A percentile compares a stretch with the other conserved stretches of the same genome.
Evolutionary conservation across 2,329 filamentous ascomycete species (phyloP).

Genomic region (Chaetomiaceae sp.): DNA sequence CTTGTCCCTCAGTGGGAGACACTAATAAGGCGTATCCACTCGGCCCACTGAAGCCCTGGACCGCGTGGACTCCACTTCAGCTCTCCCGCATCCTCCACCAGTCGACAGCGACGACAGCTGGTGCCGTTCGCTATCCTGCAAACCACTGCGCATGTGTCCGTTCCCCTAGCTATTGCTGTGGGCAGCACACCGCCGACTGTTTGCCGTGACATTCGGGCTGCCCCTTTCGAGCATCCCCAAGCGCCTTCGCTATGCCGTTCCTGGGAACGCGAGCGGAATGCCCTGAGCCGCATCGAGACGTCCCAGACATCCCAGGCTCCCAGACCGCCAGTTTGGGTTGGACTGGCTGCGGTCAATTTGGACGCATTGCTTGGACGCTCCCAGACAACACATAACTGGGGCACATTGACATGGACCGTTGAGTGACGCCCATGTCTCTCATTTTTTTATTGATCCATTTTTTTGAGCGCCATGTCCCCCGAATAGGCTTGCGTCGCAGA

Average conservation of each 20-base stretch:
- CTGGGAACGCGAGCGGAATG: not conserved
- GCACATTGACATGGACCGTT: constrained; percentile 8
- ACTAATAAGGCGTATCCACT: too few species aligned
- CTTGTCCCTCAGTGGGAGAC: too few species aligned
- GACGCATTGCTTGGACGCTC: too few species aligned
- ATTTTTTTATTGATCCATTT: too few species aligned
- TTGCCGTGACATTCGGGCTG: not conserved
- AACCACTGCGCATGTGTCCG: constrained; percentile 13
- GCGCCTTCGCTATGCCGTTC: constrained; percentile 1
- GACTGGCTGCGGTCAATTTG: not conserved
- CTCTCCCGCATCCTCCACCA: too few species aligned
- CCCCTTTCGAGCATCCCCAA: constrained; percentile 1
- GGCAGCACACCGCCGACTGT: constrained; percentile 18
- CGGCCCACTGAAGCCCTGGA: too few species aligned
- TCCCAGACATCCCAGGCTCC: not conserved
- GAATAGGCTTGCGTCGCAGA: constrained; percentile 14
- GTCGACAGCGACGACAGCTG: too few species aligned
- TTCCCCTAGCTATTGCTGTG: too few species aligned
- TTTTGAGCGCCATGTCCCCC: not conserved
- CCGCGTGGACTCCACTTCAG: too few species aligned
- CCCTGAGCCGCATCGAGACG: not conserved
- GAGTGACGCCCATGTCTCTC: constrained; percentile 4
- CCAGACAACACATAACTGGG: too few species aligned
- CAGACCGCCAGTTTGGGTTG: constrained; percentile 14
- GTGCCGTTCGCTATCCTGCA: constrained; percentile 18